Percentiles rank a stretch among this genome's conserved stretches.
These are phyloP conservation scores for Phoma sp. DNA, from an alignment of 2,329 filamentous ascomycete genomes.

Conservation along the genomic window DNA sequence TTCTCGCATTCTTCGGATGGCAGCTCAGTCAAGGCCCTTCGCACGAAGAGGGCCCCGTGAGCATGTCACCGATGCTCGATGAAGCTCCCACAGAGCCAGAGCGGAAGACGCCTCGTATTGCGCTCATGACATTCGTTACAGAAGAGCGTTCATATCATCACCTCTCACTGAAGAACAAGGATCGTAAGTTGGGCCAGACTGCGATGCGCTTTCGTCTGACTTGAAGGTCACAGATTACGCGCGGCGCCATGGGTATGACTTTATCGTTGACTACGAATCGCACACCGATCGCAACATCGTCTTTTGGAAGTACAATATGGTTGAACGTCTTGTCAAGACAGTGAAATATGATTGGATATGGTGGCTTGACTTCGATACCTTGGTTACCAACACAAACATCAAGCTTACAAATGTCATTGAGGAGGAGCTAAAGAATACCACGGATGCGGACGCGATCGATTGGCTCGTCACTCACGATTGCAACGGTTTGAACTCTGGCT, in stretches of 20 bases:
- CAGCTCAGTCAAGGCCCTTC: slow-evolving; percentile 34
- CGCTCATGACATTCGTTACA: slow-evolving; percentile 47
- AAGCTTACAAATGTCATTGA: slow-evolving; percentile 46
- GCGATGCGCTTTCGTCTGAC: neutral
- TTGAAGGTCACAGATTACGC: slow-evolving; percentile 41
- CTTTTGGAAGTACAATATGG: slow-evolving; percentile 50
- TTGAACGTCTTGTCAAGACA: slow-evolving; percentile 42
- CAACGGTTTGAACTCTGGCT: slow-evolving; percentile 49
- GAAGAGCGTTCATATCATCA: slow-evolving; percentile 46
- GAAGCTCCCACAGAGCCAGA: slow-evolving; percentile 17
- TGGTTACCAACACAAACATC: slow-evolving; percentile 49
- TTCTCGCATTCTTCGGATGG: slow-evolving; percentile 41
- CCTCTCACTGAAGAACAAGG: slow-evolving; percentile 47
- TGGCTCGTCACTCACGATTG: slow-evolving; percentile 49
- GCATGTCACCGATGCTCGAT: slow-evolving; percentile 16
- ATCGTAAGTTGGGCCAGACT: slow-evolving; percentile 31
- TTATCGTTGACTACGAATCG: slow-evolving; percentile 49
- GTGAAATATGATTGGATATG: slow-evolving; percentile 51
- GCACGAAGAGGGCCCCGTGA: slow-evolving; percentile 17
- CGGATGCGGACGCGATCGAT: slow-evolving; percentile 43
- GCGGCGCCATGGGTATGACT: slow-evolving; percentile 48
- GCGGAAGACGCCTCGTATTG: slow-evolving; percentile 34
- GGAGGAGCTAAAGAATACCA: slow-evolving; percentile 38
- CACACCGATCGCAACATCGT: slow-evolving; percentile 37
- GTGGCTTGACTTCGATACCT: slow-evolving; percentile 52